Base-by-base conservation (phyloP, 2,329 filamentous ascomycete species). In the Pseudocercospora fijiensis region DNA sequence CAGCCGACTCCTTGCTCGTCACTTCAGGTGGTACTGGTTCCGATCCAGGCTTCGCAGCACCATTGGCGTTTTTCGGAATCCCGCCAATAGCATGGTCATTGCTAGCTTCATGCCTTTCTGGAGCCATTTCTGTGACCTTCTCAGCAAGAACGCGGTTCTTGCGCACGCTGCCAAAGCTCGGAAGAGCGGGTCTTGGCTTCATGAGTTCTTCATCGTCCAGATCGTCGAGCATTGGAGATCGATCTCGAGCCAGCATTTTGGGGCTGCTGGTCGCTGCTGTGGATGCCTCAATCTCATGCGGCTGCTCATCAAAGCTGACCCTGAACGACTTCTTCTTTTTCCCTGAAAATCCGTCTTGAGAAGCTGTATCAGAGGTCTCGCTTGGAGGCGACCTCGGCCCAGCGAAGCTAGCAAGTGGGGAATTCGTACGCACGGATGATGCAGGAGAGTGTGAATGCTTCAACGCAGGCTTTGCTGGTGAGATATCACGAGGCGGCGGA, bases 401-500 rank as follows among this genome's bases (percentile, higher is more conserved):
- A 53, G 83, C 78, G 81, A 60, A 86, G 83, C 33, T 80, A 70
- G 67, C 82, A 79, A 70, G 84, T 72, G 62, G 81, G 18, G 80
- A 82, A 41, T 68, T 73, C 8, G 74, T 76, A 18, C 80, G 74
- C 10, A 79, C 67, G 0, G 80, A 81, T 1, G 84, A 81, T 1
- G 86, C 83, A 56, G 85, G 86, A 1, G 80, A 82, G 11, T 58
- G 57, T 26, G 58, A 67, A 28, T 87, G 82, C 74, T 93, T 93
- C 66, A 93, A 73, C 1, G 90, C 90, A 1, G 90, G 92, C 74
- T 94, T 94, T 52, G 87, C 86, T 9, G 90, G 90, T 0, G 90
- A 92, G 10, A 90, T 79, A 4, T 90, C 91, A 55, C 90, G 84
- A 28, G 86, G 81, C 22, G 89, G 87, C 5, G 90, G 90, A 60